Conservation (phyloP, 192 early-diverging fungal genomes). For the Podila horticola region DNA sequence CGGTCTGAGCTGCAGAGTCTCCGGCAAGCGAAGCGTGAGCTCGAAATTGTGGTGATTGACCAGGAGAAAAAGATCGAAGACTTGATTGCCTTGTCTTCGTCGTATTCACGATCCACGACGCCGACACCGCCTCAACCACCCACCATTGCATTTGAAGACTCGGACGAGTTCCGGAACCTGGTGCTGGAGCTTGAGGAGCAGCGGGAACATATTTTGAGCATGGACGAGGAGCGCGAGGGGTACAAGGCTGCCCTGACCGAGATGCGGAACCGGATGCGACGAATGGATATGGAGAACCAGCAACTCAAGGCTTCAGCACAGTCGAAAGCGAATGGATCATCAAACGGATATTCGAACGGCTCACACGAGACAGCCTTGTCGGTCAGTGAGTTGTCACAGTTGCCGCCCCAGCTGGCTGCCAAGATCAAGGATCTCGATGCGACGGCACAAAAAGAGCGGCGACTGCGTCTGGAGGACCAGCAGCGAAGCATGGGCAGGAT, state of each 20-base stretch:
- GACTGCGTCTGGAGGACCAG: constrained; percentile 40
- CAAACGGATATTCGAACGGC: neutral
- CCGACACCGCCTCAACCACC: neutral
- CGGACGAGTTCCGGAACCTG: constrained; percentile 35
- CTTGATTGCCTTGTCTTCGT: constrained; percentile 6
- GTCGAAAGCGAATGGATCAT: neutral
- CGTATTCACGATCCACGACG: neutral
- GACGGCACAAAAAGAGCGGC: constrained; percentile 38
- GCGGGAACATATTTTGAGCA: constrained; percentile 24
- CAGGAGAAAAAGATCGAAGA: constrained; percentile 59
- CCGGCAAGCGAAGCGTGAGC: constrained; percentile 55
- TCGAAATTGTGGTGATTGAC: constrained; percentile 62
- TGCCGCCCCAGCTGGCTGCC: constrained; percentile 2
- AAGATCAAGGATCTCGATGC: constrained; percentile 30
- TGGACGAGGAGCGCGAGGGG: constrained; percentile 38
- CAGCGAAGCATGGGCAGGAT: constrained; percentile 35
- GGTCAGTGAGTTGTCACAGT: neutral
- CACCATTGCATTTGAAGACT: constrained; percentile 34
- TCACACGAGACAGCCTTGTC: neutral
- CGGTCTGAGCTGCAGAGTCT: constrained; percentile 55
- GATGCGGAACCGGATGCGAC: constrained; percentile 23
- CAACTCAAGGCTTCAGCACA: neutral
- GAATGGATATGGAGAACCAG: constrained; percentile 13
- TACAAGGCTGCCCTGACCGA: constrained; percentile 11
- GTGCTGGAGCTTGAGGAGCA: constrained; percentile 42